Conservation (phyloP, 2,329 filamentous ascomycete genomes). For the Cordyceps tenuipes region DNA sequence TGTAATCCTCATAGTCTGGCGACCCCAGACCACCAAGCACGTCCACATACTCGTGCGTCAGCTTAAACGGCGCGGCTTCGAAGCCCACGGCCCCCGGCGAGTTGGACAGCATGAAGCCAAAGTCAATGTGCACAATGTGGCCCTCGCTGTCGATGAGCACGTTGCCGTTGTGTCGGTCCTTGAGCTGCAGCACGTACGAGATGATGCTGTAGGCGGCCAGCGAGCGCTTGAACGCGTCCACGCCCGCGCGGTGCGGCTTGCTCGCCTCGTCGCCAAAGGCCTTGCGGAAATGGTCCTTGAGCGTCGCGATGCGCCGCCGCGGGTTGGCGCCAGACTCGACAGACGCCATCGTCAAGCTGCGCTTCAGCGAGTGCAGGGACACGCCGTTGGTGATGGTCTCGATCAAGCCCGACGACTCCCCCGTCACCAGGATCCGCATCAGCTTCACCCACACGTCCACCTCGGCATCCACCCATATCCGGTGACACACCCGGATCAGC, state of each 20-base stretch:
- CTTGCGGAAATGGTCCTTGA: conserved; percentile 75
- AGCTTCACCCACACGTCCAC: conserved; percentile 81
- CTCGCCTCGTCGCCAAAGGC: conserved; percentile 65
- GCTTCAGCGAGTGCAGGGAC: conserved; percentile 77
- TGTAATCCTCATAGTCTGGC: conserved; percentile 65
- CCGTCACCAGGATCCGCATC: conserved; percentile 80
- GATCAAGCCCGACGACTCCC: conserved; percentile 74
- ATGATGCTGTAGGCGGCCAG: conserved; percentile 80
- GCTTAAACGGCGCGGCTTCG: conserved; percentile 78
- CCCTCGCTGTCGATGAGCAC: conserved; percentile 79
- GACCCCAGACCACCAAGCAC: conserved; percentile 67
- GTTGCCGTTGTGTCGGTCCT: conserved; percentile 81
- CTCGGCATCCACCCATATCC: conserved; percentile 68
- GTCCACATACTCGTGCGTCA: conserved; percentile 79
- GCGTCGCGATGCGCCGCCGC: conserved; percentile 65
- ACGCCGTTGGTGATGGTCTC: conserved; percentile 86
- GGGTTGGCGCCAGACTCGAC: conserved; percentile 67
- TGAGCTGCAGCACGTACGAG: conserved; percentile 74
- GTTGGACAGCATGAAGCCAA: conserved; percentile 85
- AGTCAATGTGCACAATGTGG: conserved; percentile 83
- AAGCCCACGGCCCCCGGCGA: conserved; percentile 78
- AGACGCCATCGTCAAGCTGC: conserved; percentile 67
- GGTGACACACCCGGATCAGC: conserved; percentile 71
- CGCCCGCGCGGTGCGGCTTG: conserved; percentile 60
- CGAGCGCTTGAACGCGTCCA: conserved; percentile 73